phyloP scores from a whole-genome alignment of 306 rosid genomes.

The Dryas drummondii region DNA sequence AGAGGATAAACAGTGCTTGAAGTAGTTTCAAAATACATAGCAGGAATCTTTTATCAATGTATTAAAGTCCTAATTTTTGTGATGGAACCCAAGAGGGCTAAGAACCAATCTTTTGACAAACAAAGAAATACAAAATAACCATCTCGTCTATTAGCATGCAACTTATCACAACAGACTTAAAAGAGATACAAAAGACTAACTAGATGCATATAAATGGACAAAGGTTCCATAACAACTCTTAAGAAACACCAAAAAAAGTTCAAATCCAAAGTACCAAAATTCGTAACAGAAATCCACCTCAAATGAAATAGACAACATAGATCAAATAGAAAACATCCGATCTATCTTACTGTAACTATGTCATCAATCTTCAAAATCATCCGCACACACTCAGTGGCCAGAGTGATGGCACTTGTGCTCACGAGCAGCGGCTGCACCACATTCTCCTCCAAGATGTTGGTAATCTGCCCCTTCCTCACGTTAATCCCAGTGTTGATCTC shows the following conservation, averaged over 20 bases:
- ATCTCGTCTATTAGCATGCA: not conserved
- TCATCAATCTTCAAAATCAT: slow-evolving; percentile 99
- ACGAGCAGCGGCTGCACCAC: slow-evolving; percentile 99
- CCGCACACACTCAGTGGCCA: slow-evolving; percentile 96
- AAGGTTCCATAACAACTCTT: slow-evolving; percentile 22
- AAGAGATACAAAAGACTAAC: not conserved
- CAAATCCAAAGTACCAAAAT: slow-evolving; percentile 25
- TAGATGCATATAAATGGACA: slow-evolving; percentile 15
- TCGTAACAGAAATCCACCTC: slow-evolving; percentile 19
- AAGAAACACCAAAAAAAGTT: slow-evolving; percentile 13
- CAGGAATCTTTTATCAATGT: not conserved
- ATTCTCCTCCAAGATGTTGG: slow-evolving; percentile 97
- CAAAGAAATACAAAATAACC: not conserved
- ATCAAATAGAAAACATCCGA: slow-evolving; percentile 14
- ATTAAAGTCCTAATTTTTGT: not conserved
- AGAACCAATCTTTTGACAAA: not conserved
- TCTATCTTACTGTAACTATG: slow-evolving; percentile 88
- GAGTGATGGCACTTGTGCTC: slow-evolving; percentile 90
- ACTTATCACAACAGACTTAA: not conserved
- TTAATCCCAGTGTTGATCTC: slow-evolving; percentile 94
- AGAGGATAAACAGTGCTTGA: not conserved
- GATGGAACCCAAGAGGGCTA: not conserved
- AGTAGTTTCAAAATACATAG: not conserved
- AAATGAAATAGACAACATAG: slow-evolving; percentile 9
- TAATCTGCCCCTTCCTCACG: slow-evolving; percentile 99